Base-by-base conservation (phyloP, 106 monocot species). In the Chionographis japonica region DNA sequence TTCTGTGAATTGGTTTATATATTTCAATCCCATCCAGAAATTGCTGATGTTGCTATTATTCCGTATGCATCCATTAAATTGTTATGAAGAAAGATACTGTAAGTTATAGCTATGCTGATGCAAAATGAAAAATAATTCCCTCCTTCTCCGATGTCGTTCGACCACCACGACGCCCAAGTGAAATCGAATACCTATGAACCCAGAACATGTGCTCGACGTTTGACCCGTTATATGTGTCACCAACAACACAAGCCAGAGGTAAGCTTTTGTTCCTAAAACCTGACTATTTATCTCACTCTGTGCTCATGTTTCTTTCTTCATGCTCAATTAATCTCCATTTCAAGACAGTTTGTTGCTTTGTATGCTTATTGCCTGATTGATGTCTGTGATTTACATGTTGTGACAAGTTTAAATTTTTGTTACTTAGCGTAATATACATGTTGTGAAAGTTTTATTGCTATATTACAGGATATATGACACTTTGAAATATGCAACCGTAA, bases 401-500 rank as follows among this genome's bases (percentile, higher is more conserved):
- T n/a, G n/a, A n/a, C n/a, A n/a, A n/a, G n/a, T 27, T 0, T 0
- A 27, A 63, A 52, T 3, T 40, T 38, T 68, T 40, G 2, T 56
- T 36, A 8, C 17, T 55, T 37, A 13, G 54, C 11, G 12, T 2
- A 20, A 13, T 43, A 3, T 14, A n/a, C 6, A 15, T 66, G 15
- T 51, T 65, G 36, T 19, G 6, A 55, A n/a, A 6, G 13, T 68
- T 13, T 36, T 27, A 27, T 27, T 27, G 27, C 13, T 50, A 58
- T 54, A 69, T 68, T 71, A 12, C 83, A 98, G 98, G 98, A 98
- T 74, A 87, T 80, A 3, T 98, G 98, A 93, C 87, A 98, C 60
- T 98, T 90, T 74, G 98, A 98, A 81, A 90, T 98, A 63, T 98
- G 98, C 69, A 93, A 90, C 40, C 82, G 81, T 1, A 98, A 93